Base-by-base conservation (phyloP, 1,284 basidiomycete species). In the Fomitopsis schrenkii region DNA sequence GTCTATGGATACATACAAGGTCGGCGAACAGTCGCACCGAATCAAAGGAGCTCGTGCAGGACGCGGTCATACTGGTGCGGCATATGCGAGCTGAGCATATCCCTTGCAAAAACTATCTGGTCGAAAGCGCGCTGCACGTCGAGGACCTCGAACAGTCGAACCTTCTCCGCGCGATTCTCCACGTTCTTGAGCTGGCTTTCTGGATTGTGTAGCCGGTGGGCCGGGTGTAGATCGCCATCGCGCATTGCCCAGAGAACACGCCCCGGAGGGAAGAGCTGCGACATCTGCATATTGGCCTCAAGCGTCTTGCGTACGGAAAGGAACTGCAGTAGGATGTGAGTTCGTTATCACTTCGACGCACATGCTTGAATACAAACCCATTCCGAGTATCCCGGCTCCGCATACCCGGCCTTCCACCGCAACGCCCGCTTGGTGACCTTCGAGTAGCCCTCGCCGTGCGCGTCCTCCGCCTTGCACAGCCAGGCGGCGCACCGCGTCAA, bases 241-340 rank as follows among this genome's bases (percentile, higher is more conserved):
- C 87, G 81, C 68, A 93, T 78, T 5, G 87, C 89, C 88, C 91
- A 93, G 40, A 92, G 78, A 10, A 94, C 85, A 6, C 87, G 82
- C 1, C 93, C 93, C 0, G 92, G 89, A 3, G 93, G 93, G 67
- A 84, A 93, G 68, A 93, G 81, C 67, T 88, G 83, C 7, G 85
- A 77, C 76, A 83, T 84, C 57, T 85, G 83, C 92, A 94, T 94
- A 64, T 91, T 93, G 30, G 91, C 92, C 72, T 94, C 91, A 0
- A 94, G 79, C 3, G 91, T 92, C 77, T 91, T 93, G 35, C 93
- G 83, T 44, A 90, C 82, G 0, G 90, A 83, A 36, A 93, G 76
- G 70, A 93, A 90, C 91, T 92, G 40, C 52, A 42, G 57, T 41
- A n/a, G 9, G 40, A 59, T 28, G 5, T 30, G 12, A 33, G 38